These are phyloP conservation scores for Nectriaceae sp. DNA, from an alignment of 2,329 filamentous ascomycete genomes.

Conservation along the genomic window DNA sequence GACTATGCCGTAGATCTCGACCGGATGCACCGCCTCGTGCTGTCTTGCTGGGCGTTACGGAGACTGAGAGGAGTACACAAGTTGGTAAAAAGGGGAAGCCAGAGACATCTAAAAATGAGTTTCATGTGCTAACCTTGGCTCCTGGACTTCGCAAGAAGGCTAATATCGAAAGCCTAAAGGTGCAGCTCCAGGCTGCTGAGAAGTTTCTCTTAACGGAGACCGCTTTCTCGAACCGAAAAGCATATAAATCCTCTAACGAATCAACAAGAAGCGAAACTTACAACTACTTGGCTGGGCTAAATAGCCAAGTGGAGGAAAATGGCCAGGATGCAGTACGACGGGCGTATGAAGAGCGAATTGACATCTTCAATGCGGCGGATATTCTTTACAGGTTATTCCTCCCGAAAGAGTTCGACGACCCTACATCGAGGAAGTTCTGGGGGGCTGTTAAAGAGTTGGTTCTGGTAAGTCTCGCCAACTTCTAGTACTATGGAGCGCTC, in stretches of 20 bases:
- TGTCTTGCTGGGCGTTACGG: constrained; percentile 6
- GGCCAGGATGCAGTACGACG: constrained; percentile 24
- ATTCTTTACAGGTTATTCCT: constrained; percentile 45
- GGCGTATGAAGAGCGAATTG: constrained; percentile 36
- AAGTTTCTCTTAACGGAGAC: constrained; percentile 28
- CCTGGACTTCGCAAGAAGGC: neutral
- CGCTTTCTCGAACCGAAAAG: constrained; percentile 28
- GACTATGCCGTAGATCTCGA: constrained; percentile 4
- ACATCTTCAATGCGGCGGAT: constrained; percentile 44
- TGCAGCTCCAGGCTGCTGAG: constrained; percentile 28
- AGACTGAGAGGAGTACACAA: constrained; percentile 1
- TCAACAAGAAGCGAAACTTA: constrained; percentile 26
- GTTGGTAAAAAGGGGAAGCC: constrained; percentile 3
- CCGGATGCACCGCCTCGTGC: constrained; percentile 17
- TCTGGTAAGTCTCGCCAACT: constrained; percentile 23
- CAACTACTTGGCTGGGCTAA: constrained; percentile 23
- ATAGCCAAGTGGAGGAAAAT: constrained; percentile 22
- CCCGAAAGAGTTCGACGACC: constrained; percentile 35
- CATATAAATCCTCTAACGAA: constrained; percentile 28
- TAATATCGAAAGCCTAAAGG: constrained; percentile 16
- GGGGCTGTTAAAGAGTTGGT: constrained; percentile 38
- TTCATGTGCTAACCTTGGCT: constrained; percentile 24
- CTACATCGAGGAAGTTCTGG: constrained; percentile 46
- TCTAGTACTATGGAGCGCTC: neutral
- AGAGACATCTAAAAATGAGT: constrained; percentile 1